These are phyloP conservation scores for Amphibolis antarctica DNA, from an alignment of 106 monocot genomes.

Conservation along the genomic window DNA sequence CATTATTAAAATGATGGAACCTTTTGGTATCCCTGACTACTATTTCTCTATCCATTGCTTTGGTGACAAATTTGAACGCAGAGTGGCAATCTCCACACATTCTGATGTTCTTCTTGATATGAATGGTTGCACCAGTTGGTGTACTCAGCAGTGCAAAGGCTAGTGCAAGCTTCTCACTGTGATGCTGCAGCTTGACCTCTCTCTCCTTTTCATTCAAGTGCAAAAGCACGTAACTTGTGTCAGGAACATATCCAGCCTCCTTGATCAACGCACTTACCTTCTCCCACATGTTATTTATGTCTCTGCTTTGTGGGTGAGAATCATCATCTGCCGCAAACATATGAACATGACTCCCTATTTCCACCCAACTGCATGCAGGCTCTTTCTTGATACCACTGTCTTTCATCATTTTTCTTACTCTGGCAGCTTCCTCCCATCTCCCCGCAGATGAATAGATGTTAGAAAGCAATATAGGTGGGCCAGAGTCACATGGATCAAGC, in stretches of 20 bases:
- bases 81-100: conserved; percentile 19
- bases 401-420: conserved; percentile 14
- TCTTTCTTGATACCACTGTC: conserved; percentile 15
- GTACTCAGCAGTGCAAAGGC: conserved; percentile 9
- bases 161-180: conserved; percentile 20
- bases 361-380: conserved; percentile 22
- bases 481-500: conserved; percentile 11
- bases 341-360: conserved; percentile 9
- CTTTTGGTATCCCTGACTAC: conserved; percentile 16
- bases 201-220: conserved; percentile 1
- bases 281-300: conserved; percentile 4
- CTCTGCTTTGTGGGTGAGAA: conserved; percentile 9
- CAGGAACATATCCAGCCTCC: neutral
- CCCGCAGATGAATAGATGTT: conserved; percentile 12
- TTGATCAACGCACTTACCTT: neutral
- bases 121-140: conserved; percentile 5
- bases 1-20: conserved; percentile 14
- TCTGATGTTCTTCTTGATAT: conserved; percentile 19
- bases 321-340: conserved; percentile 12
- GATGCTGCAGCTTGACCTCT: conserved; percentile 5
- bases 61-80: conserved; percentile 15
- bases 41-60: conserved; percentile 6
- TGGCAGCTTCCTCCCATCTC: conserved; percentile 13
- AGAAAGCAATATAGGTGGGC: conserved; percentile 9
- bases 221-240: conserved; percentile 1